phyloP scores from a whole-genome alignment of 768 basidiomycete genomes.

The Trametes maxima region DNA sequence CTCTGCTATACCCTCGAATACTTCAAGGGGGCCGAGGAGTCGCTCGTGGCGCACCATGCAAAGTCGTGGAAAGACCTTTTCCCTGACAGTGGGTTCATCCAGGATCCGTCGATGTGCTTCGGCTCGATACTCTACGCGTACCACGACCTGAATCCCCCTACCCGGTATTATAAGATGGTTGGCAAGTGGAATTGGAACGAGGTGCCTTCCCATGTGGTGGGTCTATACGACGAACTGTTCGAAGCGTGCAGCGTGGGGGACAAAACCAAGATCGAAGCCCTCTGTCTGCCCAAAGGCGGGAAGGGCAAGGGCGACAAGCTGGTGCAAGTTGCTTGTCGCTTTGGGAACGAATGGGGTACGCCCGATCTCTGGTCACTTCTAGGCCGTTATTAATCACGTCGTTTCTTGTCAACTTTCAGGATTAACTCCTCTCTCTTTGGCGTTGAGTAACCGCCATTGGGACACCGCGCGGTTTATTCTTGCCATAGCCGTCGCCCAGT shows the following conservation, averaged over 20 bases:
- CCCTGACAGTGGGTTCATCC: slow-evolving; percentile 28
- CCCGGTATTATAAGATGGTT: neutral
- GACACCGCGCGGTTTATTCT: slow-evolving; percentile 60
- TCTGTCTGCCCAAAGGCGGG: slow-evolving; percentile 52
- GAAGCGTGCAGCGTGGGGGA: slow-evolving; percentile 59
- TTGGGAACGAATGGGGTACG: slow-evolving; percentile 19
- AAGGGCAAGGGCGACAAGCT: slow-evolving; percentile 32
- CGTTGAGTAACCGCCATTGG: slow-evolving; percentile 53
- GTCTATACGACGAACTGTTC: slow-evolving; percentile 54
- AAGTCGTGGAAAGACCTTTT: slow-evolving; percentile 48
- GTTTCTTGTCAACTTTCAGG: slow-evolving; percentile 37
- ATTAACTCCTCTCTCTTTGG: slow-evolving; percentile 52
- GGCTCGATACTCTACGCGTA: too few relatives aligned
- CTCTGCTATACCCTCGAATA: slow-evolving; percentile 6
- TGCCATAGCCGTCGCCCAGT: slow-evolving; percentile 58
- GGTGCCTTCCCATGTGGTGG: neutral
- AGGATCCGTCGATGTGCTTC: neutral
- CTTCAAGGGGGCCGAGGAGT: slow-evolving; percentile 38
- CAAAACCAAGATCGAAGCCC: slow-evolving; percentile 48
- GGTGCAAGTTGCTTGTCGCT: slow-evolving; percentile 48
- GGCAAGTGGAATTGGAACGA: neutral
- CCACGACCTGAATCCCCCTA: neutral
- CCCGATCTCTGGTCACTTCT: slow-evolving; percentile 10
- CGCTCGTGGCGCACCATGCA: slow-evolving; percentile 40
- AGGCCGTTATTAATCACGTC: neutral